Percentiles rank a stretch among this genome's conserved stretches.
These are phyloP conservation scores for Deinandra increscens DNA, from an alignment of 129 eudicot genomes.

Conservation along the genomic window DNA sequence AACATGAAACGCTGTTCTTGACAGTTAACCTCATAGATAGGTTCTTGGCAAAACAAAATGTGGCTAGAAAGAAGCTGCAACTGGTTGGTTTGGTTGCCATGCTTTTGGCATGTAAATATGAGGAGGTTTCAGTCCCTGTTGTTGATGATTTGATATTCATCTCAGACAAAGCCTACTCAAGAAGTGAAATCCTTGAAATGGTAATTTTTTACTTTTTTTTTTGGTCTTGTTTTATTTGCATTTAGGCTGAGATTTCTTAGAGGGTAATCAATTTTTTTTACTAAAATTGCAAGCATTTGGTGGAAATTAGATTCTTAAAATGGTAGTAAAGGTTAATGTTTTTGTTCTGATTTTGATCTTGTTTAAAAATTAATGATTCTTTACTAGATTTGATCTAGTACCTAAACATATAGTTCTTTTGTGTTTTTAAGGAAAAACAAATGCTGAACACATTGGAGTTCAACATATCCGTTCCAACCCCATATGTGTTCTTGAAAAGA, in stretches of 20 bases:
- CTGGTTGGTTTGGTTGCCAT: slow-evolving; percentile 82
- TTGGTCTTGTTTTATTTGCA: slow-evolving; percentile 10
- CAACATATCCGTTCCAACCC: slow-evolving; percentile 89
- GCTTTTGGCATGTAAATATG: slow-evolving; percentile 94
- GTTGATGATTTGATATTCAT: slow-evolving; percentile 86
- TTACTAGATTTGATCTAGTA: background rate
- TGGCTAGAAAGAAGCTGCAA: slow-evolving; percentile 82
- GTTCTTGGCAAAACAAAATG: slow-evolving; percentile 59
- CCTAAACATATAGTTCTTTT: background rate
- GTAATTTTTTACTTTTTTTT: slow-evolving; percentile 29
- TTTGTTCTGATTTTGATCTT: background rate
- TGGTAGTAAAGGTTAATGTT: background rate
- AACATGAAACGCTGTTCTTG: slow-evolving; percentile 79
- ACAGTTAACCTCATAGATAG: slow-evolving; percentile 86
- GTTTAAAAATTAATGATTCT: background rate
- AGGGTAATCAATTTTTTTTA: background rate
- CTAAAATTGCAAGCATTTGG: background rate
- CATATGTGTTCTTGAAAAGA: slow-evolving; percentile 79
- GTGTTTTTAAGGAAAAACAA: slow-evolving; percentile 54
- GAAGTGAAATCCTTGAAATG: slow-evolving; percentile 90
- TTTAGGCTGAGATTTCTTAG: background rate
- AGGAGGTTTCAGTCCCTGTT: slow-evolving; percentile 82
- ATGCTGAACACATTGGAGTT: slow-evolving; percentile 85
- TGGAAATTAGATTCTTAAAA: background rate
- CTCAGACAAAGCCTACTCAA: slow-evolving; percentile 79